Percentiles rank a stretch among this genome's conserved stretches.
Conservation (phyloP, 2,329 filamentous ascomycete species). For the Zasmidium citrigriseum region DNA sequence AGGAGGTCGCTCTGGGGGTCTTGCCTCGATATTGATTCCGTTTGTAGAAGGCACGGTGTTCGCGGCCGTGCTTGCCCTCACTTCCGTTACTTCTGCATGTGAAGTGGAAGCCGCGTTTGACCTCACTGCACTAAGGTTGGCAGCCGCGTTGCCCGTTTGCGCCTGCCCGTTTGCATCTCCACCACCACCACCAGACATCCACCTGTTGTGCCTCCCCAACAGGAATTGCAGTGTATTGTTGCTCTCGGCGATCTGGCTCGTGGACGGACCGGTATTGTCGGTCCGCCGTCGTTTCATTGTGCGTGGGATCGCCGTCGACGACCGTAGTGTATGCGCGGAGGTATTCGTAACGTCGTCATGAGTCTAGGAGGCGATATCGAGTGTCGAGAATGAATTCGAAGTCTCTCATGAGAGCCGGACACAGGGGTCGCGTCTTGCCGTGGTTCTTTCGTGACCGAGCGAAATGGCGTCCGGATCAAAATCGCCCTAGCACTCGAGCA, state of each 20-base stretch:
- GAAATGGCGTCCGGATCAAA: too few relatives aligned
- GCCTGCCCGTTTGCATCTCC: background rate
- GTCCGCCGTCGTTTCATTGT: conserved; percentile 15
- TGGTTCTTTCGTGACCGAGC: too few relatives aligned
- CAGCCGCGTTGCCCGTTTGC: background rate
- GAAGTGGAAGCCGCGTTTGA: background rate
- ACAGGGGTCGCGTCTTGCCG: too few relatives aligned
- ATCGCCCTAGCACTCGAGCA: too few relatives aligned
- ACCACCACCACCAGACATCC: conserved; percentile 17
- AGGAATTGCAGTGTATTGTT: conserved; percentile 21
- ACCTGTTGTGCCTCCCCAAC: conserved; percentile 20
- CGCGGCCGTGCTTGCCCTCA: conserved; percentile 2
- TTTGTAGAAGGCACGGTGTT: conserved; percentile 1
- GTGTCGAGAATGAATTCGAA: too few relatives aligned
- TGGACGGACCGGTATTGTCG: conserved; percentile 6
- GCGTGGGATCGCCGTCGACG: conserved; percentile 1
- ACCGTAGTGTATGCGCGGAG: conserved; percentile 9
- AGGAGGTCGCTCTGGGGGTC: conserved; percentile 5
- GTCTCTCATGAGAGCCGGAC: too few relatives aligned
- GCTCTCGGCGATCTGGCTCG: conserved; percentile 14
- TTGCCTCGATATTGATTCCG: background rate
- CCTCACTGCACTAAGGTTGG: background rate
- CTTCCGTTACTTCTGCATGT: background rate
- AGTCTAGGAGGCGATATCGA: background rate
- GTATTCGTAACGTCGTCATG: background rate